phyloP scores from a whole-genome alignment of 352 stramenopile species.

The Phytophthora meadii region DNA sequence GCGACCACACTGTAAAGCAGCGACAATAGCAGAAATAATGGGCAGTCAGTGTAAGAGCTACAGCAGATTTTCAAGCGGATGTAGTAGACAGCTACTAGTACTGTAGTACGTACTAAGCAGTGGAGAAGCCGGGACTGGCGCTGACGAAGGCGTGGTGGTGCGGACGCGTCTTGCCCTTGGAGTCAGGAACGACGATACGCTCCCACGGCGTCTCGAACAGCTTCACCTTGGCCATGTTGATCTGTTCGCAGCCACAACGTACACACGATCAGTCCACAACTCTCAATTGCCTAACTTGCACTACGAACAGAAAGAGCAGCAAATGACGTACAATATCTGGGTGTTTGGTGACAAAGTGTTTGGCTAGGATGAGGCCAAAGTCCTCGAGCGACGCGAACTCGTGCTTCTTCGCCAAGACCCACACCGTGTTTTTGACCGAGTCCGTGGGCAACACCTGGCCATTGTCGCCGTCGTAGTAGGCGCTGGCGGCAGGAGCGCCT shows the following conservation, averaged over 20 bases:
- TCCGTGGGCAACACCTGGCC: slow-evolving; percentile 86
- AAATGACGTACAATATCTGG: slow-evolving; percentile 63
- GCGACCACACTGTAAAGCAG: slow-evolving; percentile 51
- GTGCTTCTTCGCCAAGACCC: slow-evolving; percentile 88
- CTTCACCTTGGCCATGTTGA: slow-evolving; percentile 79
- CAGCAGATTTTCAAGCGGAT: neutral
- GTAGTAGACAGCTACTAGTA: neutral
- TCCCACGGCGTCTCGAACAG: slow-evolving; percentile 83
- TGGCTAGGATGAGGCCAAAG: slow-evolving; percentile 86
- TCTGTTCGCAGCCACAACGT: slow-evolving; percentile 29
- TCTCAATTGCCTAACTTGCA: too few species aligned
- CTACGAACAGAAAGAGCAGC: neutral
- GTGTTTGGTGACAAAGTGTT: slow-evolving; percentile 88
- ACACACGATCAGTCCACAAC: neutral
- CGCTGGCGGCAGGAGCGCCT: slow-evolving; percentile 70
- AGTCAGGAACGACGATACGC: slow-evolving; percentile 60
- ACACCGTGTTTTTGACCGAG: slow-evolving; percentile 93
- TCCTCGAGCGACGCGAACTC: slow-evolving; percentile 89
- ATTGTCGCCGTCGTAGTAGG: slow-evolving; percentile 90
- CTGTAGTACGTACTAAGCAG: slow-evolving; percentile 58
- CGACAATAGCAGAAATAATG: neutral
- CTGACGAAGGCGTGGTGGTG: slow-evolving; percentile 84
- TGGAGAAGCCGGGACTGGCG: slow-evolving; percentile 59
- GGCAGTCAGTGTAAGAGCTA: neutral
- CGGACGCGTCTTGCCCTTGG: slow-evolving; percentile 56